Percentiles rank a stretch among this genome's conserved stretches.
phyloP scores from a whole-genome alignment of 352 stramenopile genomes.

The Globisporangium barbulae region DNA sequence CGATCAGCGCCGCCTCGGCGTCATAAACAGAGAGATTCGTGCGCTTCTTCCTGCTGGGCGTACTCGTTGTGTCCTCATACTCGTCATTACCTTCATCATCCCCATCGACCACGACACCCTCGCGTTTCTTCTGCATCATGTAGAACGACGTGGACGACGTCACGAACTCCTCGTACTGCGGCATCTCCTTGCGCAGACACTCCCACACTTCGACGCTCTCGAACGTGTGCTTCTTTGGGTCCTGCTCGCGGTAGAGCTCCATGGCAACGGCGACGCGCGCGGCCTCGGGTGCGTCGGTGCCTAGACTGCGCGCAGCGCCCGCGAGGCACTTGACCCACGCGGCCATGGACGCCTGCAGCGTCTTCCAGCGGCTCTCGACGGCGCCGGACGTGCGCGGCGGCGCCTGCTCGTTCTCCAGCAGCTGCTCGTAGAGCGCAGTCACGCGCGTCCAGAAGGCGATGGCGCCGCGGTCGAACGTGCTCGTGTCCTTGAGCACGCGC shows the following conservation, averaged over 20 bases:
- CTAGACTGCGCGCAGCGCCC: not conserved
- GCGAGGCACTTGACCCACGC: slow-evolving; percentile 4
- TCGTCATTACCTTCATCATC: not conserved
- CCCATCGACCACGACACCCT: not conserved
- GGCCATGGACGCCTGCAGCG: slow-evolving; percentile 5
- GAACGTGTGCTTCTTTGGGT: slow-evolving; percentile 8
- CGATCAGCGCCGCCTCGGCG: slow-evolving; percentile 3
- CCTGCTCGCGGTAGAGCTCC: slow-evolving; percentile 7
- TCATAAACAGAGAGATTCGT: slow-evolving; percentile 5
- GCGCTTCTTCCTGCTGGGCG: slow-evolving; percentile 4
- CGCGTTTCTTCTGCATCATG: slow-evolving; percentile 13
- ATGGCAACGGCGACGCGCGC: slow-evolving; percentile 7
- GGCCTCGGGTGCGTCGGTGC: not conserved
- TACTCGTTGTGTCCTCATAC: not conserved
- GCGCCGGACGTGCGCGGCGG: slow-evolving; percentile 9
- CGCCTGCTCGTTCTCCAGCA: slow-evolving; percentile 5
- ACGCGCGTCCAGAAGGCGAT: slow-evolving; percentile 13
- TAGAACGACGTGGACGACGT: slow-evolving; percentile 7
- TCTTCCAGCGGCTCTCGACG: slow-evolving; percentile 17
- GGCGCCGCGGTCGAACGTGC: not conserved
- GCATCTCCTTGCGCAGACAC: slow-evolving; percentile 12
- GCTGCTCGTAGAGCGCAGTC: slow-evolving; percentile 4
- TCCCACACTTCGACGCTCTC: slow-evolving; percentile 14
- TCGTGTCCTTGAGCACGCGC: not conserved
- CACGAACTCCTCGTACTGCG: slow-evolving; percentile 15